Base-by-base conservation (phyloP, 768 basidiomycete species). In the Agaricus subrufescens region DNA sequence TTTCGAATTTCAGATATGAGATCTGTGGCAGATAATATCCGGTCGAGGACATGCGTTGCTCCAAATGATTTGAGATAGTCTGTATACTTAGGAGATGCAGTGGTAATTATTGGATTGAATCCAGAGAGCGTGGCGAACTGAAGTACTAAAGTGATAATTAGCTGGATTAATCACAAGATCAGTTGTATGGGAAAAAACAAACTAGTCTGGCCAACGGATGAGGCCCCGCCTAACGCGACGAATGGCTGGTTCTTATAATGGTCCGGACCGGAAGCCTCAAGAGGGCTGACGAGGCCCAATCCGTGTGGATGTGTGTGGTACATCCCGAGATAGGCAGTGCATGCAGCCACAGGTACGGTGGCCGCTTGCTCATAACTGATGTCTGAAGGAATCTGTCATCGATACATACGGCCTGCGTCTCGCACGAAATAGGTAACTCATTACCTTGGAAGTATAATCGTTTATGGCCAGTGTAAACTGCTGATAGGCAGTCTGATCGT, bases 261-360 rank as follows among this genome's bases (percentile, higher is more conserved):
- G 40, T 71, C 74, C 23, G 61, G 61, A 54, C 70, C 71, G 19
- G 65, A 68, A 15, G 67, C 60, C 40, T 69, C 70, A 62, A 75
- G 69, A 0, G 78, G 75, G 8, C 74, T 58, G 50, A 67, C 61
- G 51, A 82, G 67, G 49, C 72, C 75, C 2, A 73, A 65, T 42
- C 79, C 78, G 57, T 73, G 65, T 0, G 71, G 67, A 14, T 43
- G 65, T 48, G 56, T 61, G 29, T 64, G 71, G 63, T 79, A 84
- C 19, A 85, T 59, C 2, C 79, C 82, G n/a, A 75, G 67, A 34
- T 75, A 76, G 14, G 80, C 78, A 19, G 78, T 77, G 8, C 73
- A 71, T n/a, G 83, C 59, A 1, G 70, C 81, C 2, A 78, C 65
- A 6, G 82, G 79, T 19, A 84, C 62, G 1, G 81, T 75, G 0